Percentiles rank a stretch among this genome's conserved stretches.
phyloP scores from a whole-genome alignment of 257 asterid species.

The Salvia splendens region DNA sequence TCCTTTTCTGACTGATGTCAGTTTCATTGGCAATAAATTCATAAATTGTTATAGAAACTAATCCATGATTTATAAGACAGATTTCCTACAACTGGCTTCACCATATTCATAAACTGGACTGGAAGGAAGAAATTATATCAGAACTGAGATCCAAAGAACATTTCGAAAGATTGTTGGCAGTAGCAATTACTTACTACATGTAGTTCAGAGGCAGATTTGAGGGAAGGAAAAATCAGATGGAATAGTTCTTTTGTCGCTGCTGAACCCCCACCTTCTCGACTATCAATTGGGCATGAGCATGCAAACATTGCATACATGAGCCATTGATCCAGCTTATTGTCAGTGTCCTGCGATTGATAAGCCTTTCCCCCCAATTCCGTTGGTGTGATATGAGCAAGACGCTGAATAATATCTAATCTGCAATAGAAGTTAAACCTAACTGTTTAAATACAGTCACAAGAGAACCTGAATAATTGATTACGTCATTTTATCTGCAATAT shows the following conservation, averaged over 20 bases:
- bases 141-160: conserved; percentile 15
- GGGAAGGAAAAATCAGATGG: conserved; percentile 92
- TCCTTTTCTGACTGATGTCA: conserved; percentile 3
- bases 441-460: background rate
- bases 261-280: conserved; percentile 86
- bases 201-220: conserved; percentile 90
- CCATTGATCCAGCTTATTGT: conserved; percentile 97
- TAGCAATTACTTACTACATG: conserved; percentile 69
- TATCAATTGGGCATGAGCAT: conserved; percentile 85
- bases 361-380: conserved; percentile 97
- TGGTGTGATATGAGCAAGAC: conserved; percentile 92
- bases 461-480: conserved; percentile 13
- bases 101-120: conserved; percentile 1
- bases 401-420: conserved; percentile 94
- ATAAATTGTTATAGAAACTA: background rate
- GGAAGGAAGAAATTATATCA: conserved; percentile 14
- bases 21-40: conserved; percentile 19
- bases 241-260: conserved; percentile 87
- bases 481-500: background rate
- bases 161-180: conserved; percentile 25
- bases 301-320: conserved; percentile 98
- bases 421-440: conserved; percentile 34
- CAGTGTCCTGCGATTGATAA: conserved; percentile 90
- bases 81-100: conserved; percentile 22
- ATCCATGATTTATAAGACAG: background rate